phyloP scores from a whole-genome alignment of 495 filamentous ascomycete genomes.

The Amniculicola lignicola region DNA sequence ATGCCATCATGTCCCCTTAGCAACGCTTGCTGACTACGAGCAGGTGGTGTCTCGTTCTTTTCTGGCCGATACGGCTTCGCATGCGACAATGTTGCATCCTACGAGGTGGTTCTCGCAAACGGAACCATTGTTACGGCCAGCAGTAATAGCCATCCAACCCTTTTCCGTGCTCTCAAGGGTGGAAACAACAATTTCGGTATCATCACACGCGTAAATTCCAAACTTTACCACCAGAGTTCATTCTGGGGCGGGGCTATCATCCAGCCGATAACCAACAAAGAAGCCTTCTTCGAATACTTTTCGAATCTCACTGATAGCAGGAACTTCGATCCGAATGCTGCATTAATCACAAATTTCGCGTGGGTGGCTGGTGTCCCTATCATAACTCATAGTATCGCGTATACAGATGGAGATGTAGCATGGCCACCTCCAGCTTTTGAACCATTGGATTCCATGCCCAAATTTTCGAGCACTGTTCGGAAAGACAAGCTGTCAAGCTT shows the following conservation, averaged over 20 bases:
- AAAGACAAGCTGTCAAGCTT: conserved; percentile 24
- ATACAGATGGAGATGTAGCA: conserved; percentile 18
- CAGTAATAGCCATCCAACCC: conserved; percentile 16
- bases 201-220: conserved; percentile 29
- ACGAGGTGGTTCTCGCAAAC: conserved; percentile 36
- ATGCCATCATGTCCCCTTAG: not conserved
- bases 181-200: conserved; percentile 37
- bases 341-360: conserved; percentile 26
- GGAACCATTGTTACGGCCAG: conserved; percentile 32
- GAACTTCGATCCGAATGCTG: conserved; percentile 27
- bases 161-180: conserved; percentile 37
- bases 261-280: conserved; percentile 28
- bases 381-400: conserved; percentile 17
- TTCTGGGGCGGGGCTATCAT: conserved; percentile 38
- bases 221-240: conserved; percentile 9
- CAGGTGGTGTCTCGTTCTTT: conserved; percentile 38
- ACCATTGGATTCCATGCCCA: conserved; percentile 18
- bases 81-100: conserved; percentile 34
- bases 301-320: conserved; percentile 15
- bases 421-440: conserved; percentile 22
- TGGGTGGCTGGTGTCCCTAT: conserved; percentile 14
- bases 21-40: not conserved
- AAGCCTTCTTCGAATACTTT: conserved; percentile 19
- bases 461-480: conserved; percentile 24
- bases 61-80: conserved; percentile 32